These are phyloP conservation scores for Lentinula edodes DNA, from an alignment of 768 basidiomycete genomes.

Conservation along the genomic window DNA sequence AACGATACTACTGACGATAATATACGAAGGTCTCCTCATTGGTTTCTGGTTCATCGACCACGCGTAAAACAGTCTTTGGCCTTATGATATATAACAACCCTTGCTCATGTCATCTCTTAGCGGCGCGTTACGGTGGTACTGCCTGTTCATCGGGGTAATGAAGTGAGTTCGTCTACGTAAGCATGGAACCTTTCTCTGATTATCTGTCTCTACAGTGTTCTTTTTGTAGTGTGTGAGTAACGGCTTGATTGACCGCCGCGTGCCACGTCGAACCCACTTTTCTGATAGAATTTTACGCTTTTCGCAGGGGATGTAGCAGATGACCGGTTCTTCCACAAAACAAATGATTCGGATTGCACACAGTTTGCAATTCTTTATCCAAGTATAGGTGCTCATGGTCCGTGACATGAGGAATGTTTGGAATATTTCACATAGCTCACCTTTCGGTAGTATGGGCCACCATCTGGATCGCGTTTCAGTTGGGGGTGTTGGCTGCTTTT, in stretches of 20 bases:
- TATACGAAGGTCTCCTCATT: slow-evolving; percentile 82
- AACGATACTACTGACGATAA: slow-evolving; percentile 75
- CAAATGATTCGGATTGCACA: slow-evolving; percentile 89
- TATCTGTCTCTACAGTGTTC: slow-evolving; percentile 39
- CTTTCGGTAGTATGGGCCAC: slow-evolving; percentile 67
- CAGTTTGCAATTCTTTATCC: slow-evolving; percentile 81
- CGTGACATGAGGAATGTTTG: slow-evolving; percentile 13
- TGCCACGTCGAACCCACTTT: neutral
- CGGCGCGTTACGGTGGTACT: slow-evolving; percentile 79
- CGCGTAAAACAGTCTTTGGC: slow-evolving; percentile 46
- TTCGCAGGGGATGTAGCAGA: slow-evolving; percentile 85
- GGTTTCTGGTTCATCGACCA: slow-evolving; percentile 97
- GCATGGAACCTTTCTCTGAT: slow-evolving; percentile 5
- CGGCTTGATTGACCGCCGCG: neutral
- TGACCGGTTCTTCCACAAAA: slow-evolving; percentile 91
- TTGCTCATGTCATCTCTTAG: slow-evolving; percentile 27
- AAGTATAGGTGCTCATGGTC: slow-evolving; percentile 65
- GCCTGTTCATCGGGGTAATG: slow-evolving; percentile 79
- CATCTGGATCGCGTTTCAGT: slow-evolving; percentile 79
- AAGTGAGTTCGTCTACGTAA: slow-evolving; percentile 45
- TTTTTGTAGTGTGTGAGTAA: slow-evolving; percentile 81
- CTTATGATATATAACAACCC: neutral
- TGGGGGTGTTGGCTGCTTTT: slow-evolving; percentile 71
- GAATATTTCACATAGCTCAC: neutral
- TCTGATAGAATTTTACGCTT: neutral